Conservation (phyloP, 2,329 filamentous ascomycete genomes). For the Paraphaeosphaeria minitans region DNA sequence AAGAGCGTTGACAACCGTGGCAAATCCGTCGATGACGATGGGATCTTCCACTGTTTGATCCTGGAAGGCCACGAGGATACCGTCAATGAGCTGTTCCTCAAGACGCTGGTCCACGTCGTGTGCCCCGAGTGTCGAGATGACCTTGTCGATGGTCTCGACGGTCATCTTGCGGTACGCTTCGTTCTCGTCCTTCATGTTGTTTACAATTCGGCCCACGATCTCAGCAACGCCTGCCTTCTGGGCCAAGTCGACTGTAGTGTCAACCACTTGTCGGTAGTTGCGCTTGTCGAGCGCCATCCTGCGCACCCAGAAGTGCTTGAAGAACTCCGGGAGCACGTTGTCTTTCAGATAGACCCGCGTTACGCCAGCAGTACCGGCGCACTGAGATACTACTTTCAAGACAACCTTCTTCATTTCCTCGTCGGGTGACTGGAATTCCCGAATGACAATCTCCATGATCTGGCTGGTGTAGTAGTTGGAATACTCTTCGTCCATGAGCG, state of each 20-base stretch:
- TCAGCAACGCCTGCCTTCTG: conserved; percentile 98
- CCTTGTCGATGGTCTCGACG: conserved; percentile 95
- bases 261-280: conserved; percentile 96
- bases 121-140: conserved; percentile 88
- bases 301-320: conserved; percentile 98
- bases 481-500: conserved; percentile 99
- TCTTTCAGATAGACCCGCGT: conserved; percentile 95
- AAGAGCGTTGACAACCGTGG: conserved; percentile 94
- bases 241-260: conserved; percentile 95
- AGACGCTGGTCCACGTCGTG: conserved; percentile 92
- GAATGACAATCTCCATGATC: conserved; percentile 97
- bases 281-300: conserved; percentile 97
- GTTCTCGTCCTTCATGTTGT: conserved; percentile 96
- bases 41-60: conserved; percentile 97
- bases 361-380: conserved; percentile 90
- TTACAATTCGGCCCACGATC: conserved; percentile 90
- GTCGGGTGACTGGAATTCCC: conserved; percentile 95
- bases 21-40: conserved; percentile 95
- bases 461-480: conserved; percentile 98
- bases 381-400: conserved; percentile 95
- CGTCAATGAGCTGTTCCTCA: conserved; percentile 92
- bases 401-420: conserved; percentile 99
- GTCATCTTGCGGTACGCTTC: conserved; percentile 99
- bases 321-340: conserved; percentile 92
- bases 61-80: conserved; percentile 94